These are phyloP conservation scores for Boletus holoroseus DNA, from an alignment of 1,284 basidiomycete species.

Conservation along the genomic window DNA sequence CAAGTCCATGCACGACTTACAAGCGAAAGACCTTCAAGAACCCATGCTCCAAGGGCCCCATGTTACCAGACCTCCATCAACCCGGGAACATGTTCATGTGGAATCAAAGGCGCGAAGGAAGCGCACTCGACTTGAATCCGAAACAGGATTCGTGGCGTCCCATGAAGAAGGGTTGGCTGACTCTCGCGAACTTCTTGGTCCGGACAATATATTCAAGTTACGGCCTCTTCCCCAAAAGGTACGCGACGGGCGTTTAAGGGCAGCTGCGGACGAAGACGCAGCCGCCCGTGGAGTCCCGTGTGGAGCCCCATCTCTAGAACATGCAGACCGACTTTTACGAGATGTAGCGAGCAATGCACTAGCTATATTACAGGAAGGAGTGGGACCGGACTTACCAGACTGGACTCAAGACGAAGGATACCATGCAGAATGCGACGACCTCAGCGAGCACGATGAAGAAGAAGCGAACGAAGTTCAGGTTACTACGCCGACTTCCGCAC, in stretches of 20 bases:
- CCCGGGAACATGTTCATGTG: not conserved
- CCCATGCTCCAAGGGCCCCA: not conserved
- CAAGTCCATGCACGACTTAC: not conserved
- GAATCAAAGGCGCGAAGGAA: constrained; percentile 13
- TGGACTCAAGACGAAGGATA: constrained; percentile 25
- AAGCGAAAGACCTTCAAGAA: not conserved
- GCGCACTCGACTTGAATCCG: constrained; percentile 22
- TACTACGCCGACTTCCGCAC: not conserved
- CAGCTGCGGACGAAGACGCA: not conserved
- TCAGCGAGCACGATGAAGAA: constrained; percentile 6
- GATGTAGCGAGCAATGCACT: constrained; percentile 19
- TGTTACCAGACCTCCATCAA: not conserved
- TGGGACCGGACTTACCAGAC: constrained; percentile 13
- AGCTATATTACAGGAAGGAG: constrained; percentile 3
- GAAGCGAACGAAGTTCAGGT: constrained; percentile 8
- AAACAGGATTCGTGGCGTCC: constrained; percentile 4
- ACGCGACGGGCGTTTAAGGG: not conserved
- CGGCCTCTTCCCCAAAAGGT: constrained; percentile 26
- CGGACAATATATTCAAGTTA: constrained; percentile 15
- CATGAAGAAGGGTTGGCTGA: not conserved
- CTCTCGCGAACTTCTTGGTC: constrained; percentile 18
- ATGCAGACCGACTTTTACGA: constrained; percentile 18
- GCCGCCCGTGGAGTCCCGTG: not conserved
- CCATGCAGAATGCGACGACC: constrained; percentile 18
- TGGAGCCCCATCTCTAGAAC: constrained; percentile 6